These are phyloP conservation scores for Benincasa hispida DNA, from an alignment of 306 rosid genomes.

Conservation along the genomic window DNA sequence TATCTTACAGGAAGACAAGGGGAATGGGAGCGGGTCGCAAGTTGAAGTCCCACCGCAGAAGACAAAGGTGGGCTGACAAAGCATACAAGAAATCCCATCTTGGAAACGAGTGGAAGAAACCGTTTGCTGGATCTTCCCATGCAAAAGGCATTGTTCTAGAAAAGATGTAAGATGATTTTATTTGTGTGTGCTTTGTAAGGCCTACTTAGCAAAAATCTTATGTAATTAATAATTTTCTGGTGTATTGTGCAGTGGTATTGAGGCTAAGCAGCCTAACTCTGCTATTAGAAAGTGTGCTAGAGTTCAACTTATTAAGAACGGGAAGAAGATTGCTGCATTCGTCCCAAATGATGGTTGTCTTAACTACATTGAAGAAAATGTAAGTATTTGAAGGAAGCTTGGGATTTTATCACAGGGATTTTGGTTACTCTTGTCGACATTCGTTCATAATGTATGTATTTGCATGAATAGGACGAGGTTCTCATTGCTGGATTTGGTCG, in stretches of 20 bases:
- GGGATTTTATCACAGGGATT: neutral
- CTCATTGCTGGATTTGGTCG: slow-evolving; percentile 55
- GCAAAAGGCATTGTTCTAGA: slow-evolving; percentile 50
- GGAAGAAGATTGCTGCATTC: slow-evolving; percentile 60
- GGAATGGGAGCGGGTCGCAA: slow-evolving; percentile 67
- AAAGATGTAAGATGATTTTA: slow-evolving; percentile 30
- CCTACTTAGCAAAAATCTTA: neutral
- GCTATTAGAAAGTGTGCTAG: slow-evolving; percentile 63
- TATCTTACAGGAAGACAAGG: slow-evolving; percentile 33
- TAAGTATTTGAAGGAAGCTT: slow-evolving; percentile 13
- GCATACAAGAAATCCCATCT: slow-evolving; percentile 54
- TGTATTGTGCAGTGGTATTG: slow-evolving; percentile 36
- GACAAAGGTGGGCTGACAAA: slow-evolving; percentile 62
- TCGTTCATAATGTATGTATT: neutral
- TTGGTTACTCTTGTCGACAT: neutral
- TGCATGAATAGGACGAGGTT: slow-evolving; percentile 44
- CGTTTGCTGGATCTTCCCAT: slow-evolving; percentile 56
- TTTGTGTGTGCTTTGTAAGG: neutral
- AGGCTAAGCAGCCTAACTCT: slow-evolving; percentile 61
- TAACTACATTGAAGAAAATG: slow-evolving; percentile 51
- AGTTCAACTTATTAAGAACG: slow-evolving; percentile 49
- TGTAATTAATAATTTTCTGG: slow-evolving; percentile 1
- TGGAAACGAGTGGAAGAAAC: slow-evolving; percentile 60
- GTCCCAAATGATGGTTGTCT: slow-evolving; percentile 63
- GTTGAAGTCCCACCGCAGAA: slow-evolving; percentile 52